Percentiles rank a stretch among this genome's conserved stretches.
phyloP scores from a whole-genome alignment of 2,329 filamentous ascomycete genomes.

The Penicillium sp. region DNA sequence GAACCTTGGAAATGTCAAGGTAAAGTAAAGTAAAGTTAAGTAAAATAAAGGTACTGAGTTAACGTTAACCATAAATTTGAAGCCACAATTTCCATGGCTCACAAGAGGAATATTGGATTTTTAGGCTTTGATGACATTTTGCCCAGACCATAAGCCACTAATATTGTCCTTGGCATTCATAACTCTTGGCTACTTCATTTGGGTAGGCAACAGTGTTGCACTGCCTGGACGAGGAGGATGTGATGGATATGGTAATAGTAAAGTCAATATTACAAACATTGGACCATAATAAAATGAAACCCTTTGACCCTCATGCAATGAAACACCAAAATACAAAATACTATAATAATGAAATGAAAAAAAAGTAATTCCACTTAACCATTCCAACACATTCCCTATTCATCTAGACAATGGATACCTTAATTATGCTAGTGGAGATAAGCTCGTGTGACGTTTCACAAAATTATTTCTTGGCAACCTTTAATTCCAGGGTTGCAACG shows the following conservation, averaged over 20 bases:
- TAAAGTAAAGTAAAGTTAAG: not conserved
- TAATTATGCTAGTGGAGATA: slow-evolving; percentile 40
- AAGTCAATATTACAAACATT: not conserved
- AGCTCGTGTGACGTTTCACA: slow-evolving; percentile 40
- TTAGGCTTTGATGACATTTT: slow-evolving; percentile 24
- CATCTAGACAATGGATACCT: slow-evolving; percentile 20
- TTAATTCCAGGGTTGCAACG: slow-evolving; percentile 32
- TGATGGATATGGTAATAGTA: not conserved
- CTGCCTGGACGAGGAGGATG: not conserved
- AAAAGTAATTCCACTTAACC: not conserved
- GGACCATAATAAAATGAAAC: not conserved
- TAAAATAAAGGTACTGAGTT: slow-evolving; percentile 7
- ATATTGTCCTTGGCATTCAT: slow-evolving; percentile 18
- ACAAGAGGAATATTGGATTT: slow-evolving; percentile 10
- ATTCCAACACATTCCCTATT: slow-evolving; percentile 13
- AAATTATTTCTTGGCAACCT: slow-evolving; percentile 29
- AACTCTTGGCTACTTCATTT: slow-evolving; percentile 3
- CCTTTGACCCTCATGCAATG: slow-evolving; percentile 1
- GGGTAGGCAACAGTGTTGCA: slow-evolving; percentile 11
- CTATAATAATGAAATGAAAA: not conserved
- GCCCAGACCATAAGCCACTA: not conserved
- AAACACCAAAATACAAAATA: not conserved
- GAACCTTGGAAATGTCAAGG: slow-evolving; percentile 4
- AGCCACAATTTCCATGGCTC: slow-evolving; percentile 16
- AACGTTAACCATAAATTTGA: slow-evolving; percentile 6